Evolutionary conservation across 768 basidiomycete genomes (phyloP).

Genomic region (Amanita rimosa): DNA sequence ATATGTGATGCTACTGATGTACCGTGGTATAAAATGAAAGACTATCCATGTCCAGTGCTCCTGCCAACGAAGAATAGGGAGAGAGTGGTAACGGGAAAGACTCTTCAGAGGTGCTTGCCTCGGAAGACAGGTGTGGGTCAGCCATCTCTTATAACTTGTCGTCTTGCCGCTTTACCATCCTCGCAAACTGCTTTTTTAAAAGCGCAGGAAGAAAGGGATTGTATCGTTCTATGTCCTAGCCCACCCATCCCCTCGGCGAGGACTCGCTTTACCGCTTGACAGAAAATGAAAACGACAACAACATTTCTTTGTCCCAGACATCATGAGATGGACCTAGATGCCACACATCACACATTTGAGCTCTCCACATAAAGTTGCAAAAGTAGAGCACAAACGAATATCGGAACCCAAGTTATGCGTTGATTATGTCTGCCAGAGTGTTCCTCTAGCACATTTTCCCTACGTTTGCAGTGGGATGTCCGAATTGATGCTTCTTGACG

Average conservation of each 20-base stretch:
- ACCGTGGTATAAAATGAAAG: neutral
- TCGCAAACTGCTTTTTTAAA: neutral
- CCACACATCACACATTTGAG: neutral
- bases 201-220: neutral
- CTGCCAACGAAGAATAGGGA: conserved; percentile 13
- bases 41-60: conserved; percentile 8
- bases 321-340: neutral
- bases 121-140: neutral
- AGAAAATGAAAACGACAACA: neutral
- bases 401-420: neutral
- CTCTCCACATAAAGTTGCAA: neutral
- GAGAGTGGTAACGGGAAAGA: too few relatives aligned
- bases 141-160: neutral
- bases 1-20: neutral
- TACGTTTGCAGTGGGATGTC: too few relatives aligned
- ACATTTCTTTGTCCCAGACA: neutral
- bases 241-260: too few relatives aligned
- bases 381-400: neutral
- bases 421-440: neutral
- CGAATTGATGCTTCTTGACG: neutral
- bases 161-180: neutral
- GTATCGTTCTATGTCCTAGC: too few relatives aligned
- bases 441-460: neutral
- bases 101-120: neutral
- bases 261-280: neutral